These are phyloP conservation scores for Kwoniella dejecticola DNA, from an alignment of 768 basidiomycete genomes.

Conservation along the genomic window DNA sequence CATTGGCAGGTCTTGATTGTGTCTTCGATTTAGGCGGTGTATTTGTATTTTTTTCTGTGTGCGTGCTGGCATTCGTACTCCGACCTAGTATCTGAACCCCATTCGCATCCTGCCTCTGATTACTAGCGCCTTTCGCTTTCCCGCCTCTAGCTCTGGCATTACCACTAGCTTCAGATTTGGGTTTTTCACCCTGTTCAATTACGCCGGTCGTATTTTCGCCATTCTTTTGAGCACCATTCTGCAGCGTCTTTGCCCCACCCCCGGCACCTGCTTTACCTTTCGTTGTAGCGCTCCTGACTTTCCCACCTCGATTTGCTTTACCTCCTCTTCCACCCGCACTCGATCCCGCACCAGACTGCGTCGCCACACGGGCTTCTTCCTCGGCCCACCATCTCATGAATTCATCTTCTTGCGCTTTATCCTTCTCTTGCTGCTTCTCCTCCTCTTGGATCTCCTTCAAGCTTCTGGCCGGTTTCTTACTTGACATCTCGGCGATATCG, in stretches of 20 bases:
- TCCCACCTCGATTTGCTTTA: conserved; percentile 3
- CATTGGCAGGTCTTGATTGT: no score
- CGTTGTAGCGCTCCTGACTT: background rate
- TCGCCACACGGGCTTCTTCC: conserved; percentile 59
- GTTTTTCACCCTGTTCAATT: background rate
- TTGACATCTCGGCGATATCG: conserved; percentile 58
- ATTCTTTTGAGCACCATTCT: background rate
- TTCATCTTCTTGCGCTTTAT: conserved; percentile 64
- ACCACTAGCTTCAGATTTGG: background rate
- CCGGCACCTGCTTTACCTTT: no score
- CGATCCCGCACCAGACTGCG: background rate
- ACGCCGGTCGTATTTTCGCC: background rate
- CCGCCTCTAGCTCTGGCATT: conserved; percentile 4
- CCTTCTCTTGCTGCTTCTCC: conserved; percentile 57
- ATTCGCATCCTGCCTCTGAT: background rate
- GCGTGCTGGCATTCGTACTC: no score
- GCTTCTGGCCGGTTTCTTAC: conserved; percentile 62
- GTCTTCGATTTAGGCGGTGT: background rate
- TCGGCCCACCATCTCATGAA: conserved; percentile 88
- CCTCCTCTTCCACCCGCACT: background rate
- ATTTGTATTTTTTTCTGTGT: background rate
- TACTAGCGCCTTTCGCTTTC: background rate
- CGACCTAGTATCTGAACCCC: no score
- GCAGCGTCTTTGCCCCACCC: background rate
- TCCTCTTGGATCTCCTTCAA: conserved; percentile 84